Evolutionary conservation across 805 yeast species (phyloP).

Genomic region (Metschnikowia continentalis): DNA sequence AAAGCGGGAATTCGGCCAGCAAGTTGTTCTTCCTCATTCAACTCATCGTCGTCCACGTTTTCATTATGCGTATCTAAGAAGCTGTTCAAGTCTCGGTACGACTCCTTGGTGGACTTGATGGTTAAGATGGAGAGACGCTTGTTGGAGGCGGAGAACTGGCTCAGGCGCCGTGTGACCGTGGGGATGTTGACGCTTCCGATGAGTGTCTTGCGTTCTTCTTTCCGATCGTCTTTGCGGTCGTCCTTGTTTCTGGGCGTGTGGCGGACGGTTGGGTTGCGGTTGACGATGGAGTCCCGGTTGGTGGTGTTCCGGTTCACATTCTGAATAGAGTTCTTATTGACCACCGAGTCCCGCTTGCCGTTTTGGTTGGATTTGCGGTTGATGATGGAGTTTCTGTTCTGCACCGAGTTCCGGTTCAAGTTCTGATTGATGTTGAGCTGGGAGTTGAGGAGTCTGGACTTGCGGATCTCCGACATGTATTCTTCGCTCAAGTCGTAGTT

Average conservation of each 20-base stretch:
- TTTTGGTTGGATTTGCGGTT: neutral
- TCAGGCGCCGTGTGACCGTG: constrained; percentile 64
- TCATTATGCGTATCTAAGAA: constrained; percentile 26
- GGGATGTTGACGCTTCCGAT: constrained; percentile 67
- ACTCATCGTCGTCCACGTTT: constrained; percentile 19
- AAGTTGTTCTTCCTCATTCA: constrained; percentile 20
- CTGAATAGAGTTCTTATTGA: neutral
- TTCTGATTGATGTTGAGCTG: constrained; percentile 27
- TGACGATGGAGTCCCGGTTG: neutral
- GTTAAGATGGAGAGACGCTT: constrained; percentile 72
- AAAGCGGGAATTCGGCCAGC: constrained; percentile 17
- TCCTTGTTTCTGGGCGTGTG: neutral
- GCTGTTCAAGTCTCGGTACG: constrained; percentile 55
- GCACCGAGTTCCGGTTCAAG: neutral
- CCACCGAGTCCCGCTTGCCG: neutral
- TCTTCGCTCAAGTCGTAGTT: constrained; percentile 39
- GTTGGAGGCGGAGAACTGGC: constrained; percentile 55
- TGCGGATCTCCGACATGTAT: constrained; percentile 42
- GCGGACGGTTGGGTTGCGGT: neutral
- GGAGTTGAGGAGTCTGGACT: constrained; percentile 41
- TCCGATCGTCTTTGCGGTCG: neutral
- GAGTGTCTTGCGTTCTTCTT: constrained; percentile 41
- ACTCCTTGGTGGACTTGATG: constrained; percentile 62
- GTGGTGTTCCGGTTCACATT: neutral
- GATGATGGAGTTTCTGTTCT: too few relatives aligned